Conservation (phyloP, 1,284 basidiomycete genomes). For the Vanrija sp. region DNA sequence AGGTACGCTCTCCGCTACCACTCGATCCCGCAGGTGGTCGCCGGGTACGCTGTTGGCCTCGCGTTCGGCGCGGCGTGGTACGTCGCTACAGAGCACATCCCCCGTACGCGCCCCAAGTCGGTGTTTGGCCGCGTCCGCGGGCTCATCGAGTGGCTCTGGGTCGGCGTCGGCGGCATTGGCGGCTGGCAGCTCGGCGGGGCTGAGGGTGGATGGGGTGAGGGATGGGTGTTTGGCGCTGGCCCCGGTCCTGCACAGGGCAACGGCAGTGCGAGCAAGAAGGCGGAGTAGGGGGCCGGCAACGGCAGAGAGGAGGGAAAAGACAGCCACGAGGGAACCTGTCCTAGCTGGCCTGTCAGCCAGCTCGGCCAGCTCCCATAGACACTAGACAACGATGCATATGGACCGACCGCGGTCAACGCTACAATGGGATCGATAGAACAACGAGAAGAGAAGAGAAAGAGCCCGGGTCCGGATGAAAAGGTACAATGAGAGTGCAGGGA, state of each 20-base stretch:
- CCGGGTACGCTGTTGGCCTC: conserved; percentile 36
- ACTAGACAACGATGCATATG: conserved; percentile 5
- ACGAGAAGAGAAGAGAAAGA: not conserved
- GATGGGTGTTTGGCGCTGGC: conserved; percentile 19
- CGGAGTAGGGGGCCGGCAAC: not conserved
- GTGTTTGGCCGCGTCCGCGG: conserved; percentile 20
- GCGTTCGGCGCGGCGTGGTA: conserved; percentile 29
- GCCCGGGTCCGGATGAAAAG: not conserved
- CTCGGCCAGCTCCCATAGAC: no score
- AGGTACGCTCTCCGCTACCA: conserved; percentile 46
- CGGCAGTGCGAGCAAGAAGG: not conserved
- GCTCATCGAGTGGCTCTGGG: conserved; percentile 28
- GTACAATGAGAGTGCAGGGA: not conserved
- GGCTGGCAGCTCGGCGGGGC: conserved; percentile 37
- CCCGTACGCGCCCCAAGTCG: conserved; percentile 22
- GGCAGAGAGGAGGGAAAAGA: not conserved
- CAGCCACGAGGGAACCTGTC: not conserved
- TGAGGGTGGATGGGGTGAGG: conserved; percentile 41
- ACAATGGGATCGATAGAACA: conserved; percentile 1
- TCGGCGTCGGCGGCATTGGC: conserved; percentile 37
- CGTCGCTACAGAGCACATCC: conserved; percentile 33
- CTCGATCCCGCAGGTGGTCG: conserved; percentile 35
- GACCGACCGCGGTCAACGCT: not conserved
- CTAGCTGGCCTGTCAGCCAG: no score
- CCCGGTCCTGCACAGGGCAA: not conserved